Percentiles rank a stretch among this genome's conserved stretches.
Conservation (phyloP, 75 land plant species). For the Cunninghamia lanceolata region DNA sequence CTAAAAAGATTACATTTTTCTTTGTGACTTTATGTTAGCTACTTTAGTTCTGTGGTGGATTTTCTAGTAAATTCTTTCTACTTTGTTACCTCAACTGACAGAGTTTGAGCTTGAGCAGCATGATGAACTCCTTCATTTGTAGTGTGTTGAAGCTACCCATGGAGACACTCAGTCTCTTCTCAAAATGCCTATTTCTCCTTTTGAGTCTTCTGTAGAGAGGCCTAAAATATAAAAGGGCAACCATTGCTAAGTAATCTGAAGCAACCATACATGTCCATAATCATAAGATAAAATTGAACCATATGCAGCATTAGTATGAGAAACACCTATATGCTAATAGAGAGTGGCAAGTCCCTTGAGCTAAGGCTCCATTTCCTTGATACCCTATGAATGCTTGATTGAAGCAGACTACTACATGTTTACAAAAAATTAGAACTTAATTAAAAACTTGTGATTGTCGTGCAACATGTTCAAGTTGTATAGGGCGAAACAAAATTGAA, state of each 20-base stretch:
- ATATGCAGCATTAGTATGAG: no score
- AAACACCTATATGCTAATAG: no score
- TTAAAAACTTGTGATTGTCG: neutral
- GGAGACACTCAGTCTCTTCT: conserved; percentile 55
- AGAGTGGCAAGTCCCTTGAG: no score
- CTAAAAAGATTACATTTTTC: neutral
- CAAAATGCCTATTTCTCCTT: conserved; percentile 49
- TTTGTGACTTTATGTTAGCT: conserved; percentile 20
- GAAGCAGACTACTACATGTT: neutral
- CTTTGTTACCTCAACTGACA: conserved; percentile 49
- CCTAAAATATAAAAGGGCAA: conserved; percentile 24
- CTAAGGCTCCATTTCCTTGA: no score
- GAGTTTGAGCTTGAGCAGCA: conserved; percentile 32
- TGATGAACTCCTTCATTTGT: conserved; percentile 73
- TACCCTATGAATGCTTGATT: neutral
- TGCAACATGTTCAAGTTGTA: no score
- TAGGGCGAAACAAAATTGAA: no score
- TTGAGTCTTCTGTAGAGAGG: conserved; percentile 54
- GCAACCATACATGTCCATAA: no score
- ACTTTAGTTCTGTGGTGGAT: conserved; percentile 52
- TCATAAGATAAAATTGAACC: no score
- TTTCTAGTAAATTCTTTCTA: conserved; percentile 66
- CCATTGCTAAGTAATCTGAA: no score
- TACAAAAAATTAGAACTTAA: neutral
- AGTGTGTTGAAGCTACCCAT: conserved; percentile 64